Percentiles rank a stretch among this genome's conserved stretches.
Conservation (phyloP, 345 rosid genomes). For the Odontarrhena argentea region DNA sequence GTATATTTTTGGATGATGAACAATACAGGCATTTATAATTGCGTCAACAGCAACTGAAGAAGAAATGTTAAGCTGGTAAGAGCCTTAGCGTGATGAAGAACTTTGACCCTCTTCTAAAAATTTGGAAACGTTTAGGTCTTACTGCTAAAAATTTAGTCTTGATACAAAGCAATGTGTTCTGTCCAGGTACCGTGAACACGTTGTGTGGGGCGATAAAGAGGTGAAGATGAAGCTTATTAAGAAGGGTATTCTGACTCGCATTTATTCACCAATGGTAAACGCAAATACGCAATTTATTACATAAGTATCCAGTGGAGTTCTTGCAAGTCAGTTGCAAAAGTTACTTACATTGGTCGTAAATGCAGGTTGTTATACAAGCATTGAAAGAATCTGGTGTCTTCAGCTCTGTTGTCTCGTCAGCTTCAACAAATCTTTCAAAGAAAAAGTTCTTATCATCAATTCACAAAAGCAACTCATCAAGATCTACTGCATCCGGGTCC, state of each 20-base stretch:
- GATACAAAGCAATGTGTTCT: slow-evolving; percentile 12
- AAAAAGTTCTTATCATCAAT: slow-evolving; percentile 56
- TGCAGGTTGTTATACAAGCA: slow-evolving; percentile 78
- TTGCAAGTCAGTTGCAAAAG: neutral
- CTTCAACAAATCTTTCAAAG: slow-evolving; percentile 55
- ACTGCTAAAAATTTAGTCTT: neutral
- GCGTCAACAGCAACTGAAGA: slow-evolving; percentile 95
- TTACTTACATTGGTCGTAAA: slow-evolving; percentile 8
- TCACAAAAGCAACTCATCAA: slow-evolving; percentile 54
- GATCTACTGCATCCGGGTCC: slow-evolving; percentile 50
- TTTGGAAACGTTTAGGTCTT: neutral
- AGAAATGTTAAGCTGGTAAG: slow-evolving; percentile 92
- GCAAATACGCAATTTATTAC: slow-evolving; percentile 16
- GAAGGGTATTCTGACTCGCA: slow-evolving; percentile 84
- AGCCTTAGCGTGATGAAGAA: slow-evolving; percentile 13
- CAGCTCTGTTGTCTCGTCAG: slow-evolving; percentile 65
- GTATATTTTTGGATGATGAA: slow-evolving; percentile 16
- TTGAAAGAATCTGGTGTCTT: slow-evolving; percentile 85
- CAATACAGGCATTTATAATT: slow-evolving; percentile 88
- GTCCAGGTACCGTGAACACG: slow-evolving; percentile 80
- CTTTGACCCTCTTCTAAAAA: slow-evolving; percentile 14
- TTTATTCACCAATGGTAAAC: slow-evolving; percentile 89
- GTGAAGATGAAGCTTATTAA: slow-evolving; percentile 70
- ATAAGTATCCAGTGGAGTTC: slow-evolving; percentile 7
- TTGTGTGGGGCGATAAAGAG: slow-evolving; percentile 89